These are phyloP conservation scores for Aspergillus taichungensis DNA, from an alignment of 495 filamentous ascomycete genomes.

Conservation along the genomic window DNA sequence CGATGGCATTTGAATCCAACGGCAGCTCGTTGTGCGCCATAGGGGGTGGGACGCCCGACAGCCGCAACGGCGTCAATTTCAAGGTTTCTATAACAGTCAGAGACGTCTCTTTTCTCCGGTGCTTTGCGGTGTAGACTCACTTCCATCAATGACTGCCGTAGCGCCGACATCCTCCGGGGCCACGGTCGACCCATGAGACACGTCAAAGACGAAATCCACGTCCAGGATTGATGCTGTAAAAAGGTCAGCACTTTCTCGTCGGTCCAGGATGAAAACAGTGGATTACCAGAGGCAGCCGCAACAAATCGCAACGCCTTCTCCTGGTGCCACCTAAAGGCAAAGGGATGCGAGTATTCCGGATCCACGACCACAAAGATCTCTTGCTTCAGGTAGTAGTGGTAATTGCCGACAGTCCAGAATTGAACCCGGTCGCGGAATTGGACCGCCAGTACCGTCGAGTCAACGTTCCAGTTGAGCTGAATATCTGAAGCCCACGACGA, in stretches of 20 bases:
- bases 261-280: background rate
- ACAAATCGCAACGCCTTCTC: constrained; percentile 67
- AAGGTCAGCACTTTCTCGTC: background rate
- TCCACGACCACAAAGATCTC: constrained; percentile 49
- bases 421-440: constrained; percentile 66
- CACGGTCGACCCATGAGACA: constrained; percentile 55
- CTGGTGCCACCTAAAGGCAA: constrained; percentile 65
- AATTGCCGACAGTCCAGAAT: constrained; percentile 96
- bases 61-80: constrained; percentile 76
- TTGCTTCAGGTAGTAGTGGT: constrained; percentile 98
- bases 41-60: constrained; percentile 82
- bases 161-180: constrained; percentile 72
- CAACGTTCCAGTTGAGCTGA: constrained; percentile 72
- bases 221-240: constrained; percentile 39
- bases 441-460: constrained; percentile 85
- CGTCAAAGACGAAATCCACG: constrained; percentile 60
- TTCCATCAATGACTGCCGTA: constrained; percentile 82
- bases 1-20: constrained; percentile 53
- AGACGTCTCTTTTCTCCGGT: background rate
- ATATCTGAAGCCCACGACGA: constrained; percentile 49
- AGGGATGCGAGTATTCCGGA: constrained; percentile 16
- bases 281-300: constrained; percentile 35
- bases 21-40: constrained; percentile 76
- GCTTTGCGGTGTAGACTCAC: constrained; percentile 28
- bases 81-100: constrained; percentile 41